Conservation (phyloP, 2,329 filamentous ascomycete genomes). For the Talaromyces rugulosus region DNA sequence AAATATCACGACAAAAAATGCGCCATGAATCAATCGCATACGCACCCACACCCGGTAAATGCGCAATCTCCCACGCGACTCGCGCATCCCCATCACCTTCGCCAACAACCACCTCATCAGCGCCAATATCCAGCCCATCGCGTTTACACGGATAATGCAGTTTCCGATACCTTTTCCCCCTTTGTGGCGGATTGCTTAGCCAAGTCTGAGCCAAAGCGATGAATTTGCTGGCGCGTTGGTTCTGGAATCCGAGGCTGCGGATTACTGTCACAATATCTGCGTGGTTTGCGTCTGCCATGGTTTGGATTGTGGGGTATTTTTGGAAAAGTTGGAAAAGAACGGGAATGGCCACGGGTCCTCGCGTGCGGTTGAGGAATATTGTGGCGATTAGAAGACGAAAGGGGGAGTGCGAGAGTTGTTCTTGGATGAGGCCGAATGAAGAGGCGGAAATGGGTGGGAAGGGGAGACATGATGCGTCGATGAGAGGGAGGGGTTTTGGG, state of each 20-base stretch:
- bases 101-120: conserved; percentile 46
- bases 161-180: conserved; percentile 54
- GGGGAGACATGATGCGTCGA: conserved; percentile 43
- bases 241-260: conserved; percentile 65
- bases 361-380: conserved; percentile 79
- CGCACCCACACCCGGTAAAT: conserved; percentile 69
- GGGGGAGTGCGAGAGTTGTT: conserved; percentile 67
- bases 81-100: conserved; percentile 30
- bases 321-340: conserved; percentile 66
- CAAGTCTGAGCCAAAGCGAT: conserved; percentile 68
- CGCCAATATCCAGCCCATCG: conserved; percentile 47
- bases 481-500: conserved; percentile 20
- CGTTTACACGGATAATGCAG: conserved; percentile 51
- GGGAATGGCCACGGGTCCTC: conserved; percentile 69
- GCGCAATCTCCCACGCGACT: conserved; percentile 75
- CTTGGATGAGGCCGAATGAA: conserved; percentile 77
- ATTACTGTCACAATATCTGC: conserved; percentile 61
- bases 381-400: conserved; percentile 79
- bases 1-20: conserved; percentile 81
- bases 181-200: conserved; percentile 58
- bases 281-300: conserved; percentile 56
- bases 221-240: conserved; percentile 62
- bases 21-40: conserved; percentile 90
- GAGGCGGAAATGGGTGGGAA: conserved; percentile 64
- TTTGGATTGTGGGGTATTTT: conserved; percentile 62